Conservation (phyloP, 2,329 filamentous ascomycete species). For the Clathrospora elynae region DNA sequence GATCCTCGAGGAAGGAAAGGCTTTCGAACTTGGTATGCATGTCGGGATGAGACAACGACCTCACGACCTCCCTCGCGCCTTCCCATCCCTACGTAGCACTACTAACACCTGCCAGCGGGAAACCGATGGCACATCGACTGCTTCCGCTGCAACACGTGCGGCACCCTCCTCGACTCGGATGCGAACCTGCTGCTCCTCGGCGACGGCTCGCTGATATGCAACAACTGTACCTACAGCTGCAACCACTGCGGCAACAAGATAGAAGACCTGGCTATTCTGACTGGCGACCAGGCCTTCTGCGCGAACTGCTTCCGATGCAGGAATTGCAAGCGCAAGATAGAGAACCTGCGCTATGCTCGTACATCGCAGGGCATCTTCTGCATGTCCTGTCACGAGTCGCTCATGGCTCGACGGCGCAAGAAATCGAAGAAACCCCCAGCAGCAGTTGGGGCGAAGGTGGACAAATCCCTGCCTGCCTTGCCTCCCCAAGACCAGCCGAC, state of each 20-base stretch:
- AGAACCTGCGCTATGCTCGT: slow-evolving; percentile 95
- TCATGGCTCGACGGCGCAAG: slow-evolving; percentile 92
- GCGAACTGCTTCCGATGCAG: slow-evolving; percentile 95
- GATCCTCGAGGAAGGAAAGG: slow-evolving; percentile 98
- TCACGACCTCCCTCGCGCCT: slow-evolving; percentile 15
- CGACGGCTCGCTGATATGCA: slow-evolving; percentile 97
- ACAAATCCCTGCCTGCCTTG: slow-evolving; percentile 91
- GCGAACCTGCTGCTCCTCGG: slow-evolving; percentile 95
- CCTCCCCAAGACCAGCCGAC: slow-evolving; percentile 68
- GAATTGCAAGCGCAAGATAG: slow-evolving; percentile 98
- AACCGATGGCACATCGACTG: slow-evolving; percentile 99
- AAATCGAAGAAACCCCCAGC: slow-evolving; percentile 66
- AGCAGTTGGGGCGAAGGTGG: slow-evolving; percentile 64
- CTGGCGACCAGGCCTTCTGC: slow-evolving; percentile 97
- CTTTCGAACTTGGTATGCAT: slow-evolving; percentile 87
- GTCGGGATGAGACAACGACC: slow-evolving; percentile 24
- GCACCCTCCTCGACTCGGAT: slow-evolving; percentile 94
- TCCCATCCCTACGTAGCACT: slow-evolving; percentile 7
- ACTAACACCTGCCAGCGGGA: slow-evolving; percentile 66
- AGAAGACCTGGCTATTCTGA: slow-evolving; percentile 95
- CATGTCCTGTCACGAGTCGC: slow-evolving; percentile 96
- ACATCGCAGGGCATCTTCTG: slow-evolving; percentile 99
- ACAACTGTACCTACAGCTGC: slow-evolving; percentile 99
- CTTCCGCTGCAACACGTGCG: slow-evolving; percentile 96
- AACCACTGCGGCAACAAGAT: slow-evolving; percentile 97